These are phyloP conservation scores for Naganishia albida DNA, from an alignment of 1,284 basidiomycete species.

Conservation along the genomic window DNA sequence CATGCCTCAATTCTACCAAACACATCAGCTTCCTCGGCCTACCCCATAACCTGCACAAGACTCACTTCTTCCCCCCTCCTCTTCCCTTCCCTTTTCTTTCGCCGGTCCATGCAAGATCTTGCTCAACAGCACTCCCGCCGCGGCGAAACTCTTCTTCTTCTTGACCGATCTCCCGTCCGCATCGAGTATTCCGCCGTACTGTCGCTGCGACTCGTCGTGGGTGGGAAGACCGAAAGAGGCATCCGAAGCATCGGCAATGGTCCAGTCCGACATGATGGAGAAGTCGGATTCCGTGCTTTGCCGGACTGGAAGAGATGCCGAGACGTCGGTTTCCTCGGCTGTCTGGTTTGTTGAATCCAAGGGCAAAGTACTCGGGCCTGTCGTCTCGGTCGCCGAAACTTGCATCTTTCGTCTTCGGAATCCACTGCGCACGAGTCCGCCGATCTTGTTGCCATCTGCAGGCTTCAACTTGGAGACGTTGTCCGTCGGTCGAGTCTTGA, in stretches of 20 bases:
- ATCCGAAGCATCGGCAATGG: neutral
- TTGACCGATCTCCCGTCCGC: neutral
- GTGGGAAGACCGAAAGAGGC: neutral
- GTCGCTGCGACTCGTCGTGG: neutral
- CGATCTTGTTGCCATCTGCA: neutral
- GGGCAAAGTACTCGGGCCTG: no score
- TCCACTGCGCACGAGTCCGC: neutral
- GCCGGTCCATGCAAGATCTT: conserved; percentile 8
- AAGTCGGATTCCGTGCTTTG: conserved; percentile 14
- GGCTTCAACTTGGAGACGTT: neutral
- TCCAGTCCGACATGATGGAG: conserved; percentile 19
- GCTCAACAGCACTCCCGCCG: conserved; percentile 16
- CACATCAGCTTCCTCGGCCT: neutral
- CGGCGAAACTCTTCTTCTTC: conserved; percentile 22
- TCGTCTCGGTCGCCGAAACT: no score
- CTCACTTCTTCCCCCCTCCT: neutral
- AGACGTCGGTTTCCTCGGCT: neutral
- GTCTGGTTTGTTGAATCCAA: neutral
- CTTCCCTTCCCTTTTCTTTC: conserved; percentile 5
- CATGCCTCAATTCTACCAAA: conserved; percentile 2
- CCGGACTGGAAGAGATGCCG: neutral
- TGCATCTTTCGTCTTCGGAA: neutral
- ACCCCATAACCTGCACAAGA: neutral
- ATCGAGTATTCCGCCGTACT: neutral
- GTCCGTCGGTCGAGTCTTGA: neutral